Evolutionary conservation across 306 rosid species (phyloP).

Genomic region (Dalbergia cultrata): DNA sequence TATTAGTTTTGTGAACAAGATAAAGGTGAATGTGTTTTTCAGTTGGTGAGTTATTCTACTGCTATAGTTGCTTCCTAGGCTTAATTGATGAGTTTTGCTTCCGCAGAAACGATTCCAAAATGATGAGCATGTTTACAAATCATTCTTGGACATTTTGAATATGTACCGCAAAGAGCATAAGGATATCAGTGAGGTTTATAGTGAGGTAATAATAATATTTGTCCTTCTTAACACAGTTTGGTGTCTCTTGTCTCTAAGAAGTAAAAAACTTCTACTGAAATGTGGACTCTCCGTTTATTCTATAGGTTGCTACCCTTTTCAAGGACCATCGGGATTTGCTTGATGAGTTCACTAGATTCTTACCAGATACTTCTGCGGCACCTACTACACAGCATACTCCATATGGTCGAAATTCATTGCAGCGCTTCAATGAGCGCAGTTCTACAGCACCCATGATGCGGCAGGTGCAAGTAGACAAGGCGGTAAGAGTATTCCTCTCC

Average conservation of each 20-base stretch:
- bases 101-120: conserved; percentile 87
- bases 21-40: conserved; percentile 71
- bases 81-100: conserved; percentile 38
- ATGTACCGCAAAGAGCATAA: conserved; percentile 98
- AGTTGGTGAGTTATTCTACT: conserved; percentile 21
- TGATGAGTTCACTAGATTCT: conserved; percentile 88
- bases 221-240: background rate
- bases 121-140: conserved; percentile 88
- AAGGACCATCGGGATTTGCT: conserved; percentile 86
- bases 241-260: background rate
- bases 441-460: conserved; percentile 69
- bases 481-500: conserved; percentile 37
- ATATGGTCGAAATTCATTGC: conserved; percentile 66
- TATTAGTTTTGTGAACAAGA: conserved; percentile 95
- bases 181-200: conserved; percentile 88
- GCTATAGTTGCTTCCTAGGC: conserved; percentile 20
- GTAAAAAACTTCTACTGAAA: background rate
- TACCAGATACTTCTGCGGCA: conserved; percentile 85
- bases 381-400: conserved; percentile 68
- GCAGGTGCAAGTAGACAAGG: conserved; percentile 71
- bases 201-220: conserved; percentile 77
- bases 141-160: conserved; percentile 94
- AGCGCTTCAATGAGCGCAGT: conserved; percentile 73
- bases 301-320: conserved; percentile 84
- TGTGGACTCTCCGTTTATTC: conserved; percentile 5